Evolutionary conservation across 1,139 yeast genomes (phyloP).

Genomic region (Geotrichum reessii): DNA sequence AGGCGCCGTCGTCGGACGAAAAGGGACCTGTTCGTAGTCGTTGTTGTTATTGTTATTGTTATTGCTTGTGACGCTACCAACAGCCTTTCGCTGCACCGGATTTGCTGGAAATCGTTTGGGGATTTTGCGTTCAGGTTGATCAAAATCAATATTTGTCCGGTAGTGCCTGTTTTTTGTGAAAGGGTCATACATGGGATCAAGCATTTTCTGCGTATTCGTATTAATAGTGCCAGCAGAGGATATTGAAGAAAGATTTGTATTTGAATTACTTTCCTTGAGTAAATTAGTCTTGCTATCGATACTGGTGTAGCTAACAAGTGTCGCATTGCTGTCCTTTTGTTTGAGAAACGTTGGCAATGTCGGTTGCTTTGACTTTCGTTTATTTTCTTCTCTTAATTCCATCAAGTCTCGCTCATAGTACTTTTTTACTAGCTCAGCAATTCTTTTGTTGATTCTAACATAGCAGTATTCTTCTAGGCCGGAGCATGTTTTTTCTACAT

Average conservation of each 20-base stretch:
- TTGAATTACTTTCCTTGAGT: neutral
- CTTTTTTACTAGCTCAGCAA: constrained; percentile 46
- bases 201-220: neutral
- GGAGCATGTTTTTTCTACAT: constrained; percentile 36
- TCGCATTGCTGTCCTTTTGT: constrained; percentile 3
- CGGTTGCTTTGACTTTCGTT: constrained; percentile 24
- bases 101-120: neutral
- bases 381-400: constrained; percentile 28
- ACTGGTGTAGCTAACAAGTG: neutral
- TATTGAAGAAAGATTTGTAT: neutral
- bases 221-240: neutral
- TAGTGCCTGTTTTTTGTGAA: neutral
- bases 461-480: constrained; percentile 57
- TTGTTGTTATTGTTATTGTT: neutral
- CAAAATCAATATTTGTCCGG: neutral
- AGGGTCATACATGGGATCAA: neutral
- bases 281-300: neutral
- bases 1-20: neutral
- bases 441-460: constrained; percentile 48
- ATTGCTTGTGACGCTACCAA: too few relatives aligned
- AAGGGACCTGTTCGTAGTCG: neutral
- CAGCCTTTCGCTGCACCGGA: constrained; percentile 1
- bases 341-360: constrained; percentile 22
- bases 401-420: constrained; percentile 39
- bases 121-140: neutral